A percentile compares a stretch with the other conserved stretches of the same genome.
Conservation (phyloP, 2,329 filamentous ascomycete species). For the Cladosporium sp. region DNA sequence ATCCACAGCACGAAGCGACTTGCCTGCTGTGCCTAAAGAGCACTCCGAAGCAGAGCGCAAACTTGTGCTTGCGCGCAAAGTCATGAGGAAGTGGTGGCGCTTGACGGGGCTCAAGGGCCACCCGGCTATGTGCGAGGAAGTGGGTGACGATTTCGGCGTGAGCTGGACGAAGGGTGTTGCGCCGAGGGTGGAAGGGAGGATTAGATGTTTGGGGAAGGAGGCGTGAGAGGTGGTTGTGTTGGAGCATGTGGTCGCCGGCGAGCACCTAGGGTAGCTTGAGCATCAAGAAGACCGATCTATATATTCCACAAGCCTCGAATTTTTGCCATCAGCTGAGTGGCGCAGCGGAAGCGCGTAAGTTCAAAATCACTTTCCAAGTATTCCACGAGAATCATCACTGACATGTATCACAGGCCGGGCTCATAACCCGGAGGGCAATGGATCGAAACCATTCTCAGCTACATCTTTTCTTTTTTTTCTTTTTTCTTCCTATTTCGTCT, state of each 20-base stretch:
- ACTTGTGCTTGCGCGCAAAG: slow-evolving; percentile 65
- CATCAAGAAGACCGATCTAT: background rate
- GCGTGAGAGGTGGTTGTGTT: background rate
- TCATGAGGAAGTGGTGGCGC: slow-evolving; percentile 71
- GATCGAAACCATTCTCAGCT: slow-evolving; percentile 12
- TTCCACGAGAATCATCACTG: background rate
- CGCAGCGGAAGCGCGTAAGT: slow-evolving; percentile 6
- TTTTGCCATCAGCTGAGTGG: background rate
- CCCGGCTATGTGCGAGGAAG: slow-evolving; percentile 52
- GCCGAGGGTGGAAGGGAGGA: slow-evolving; percentile 75
- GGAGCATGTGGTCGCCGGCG: background rate
- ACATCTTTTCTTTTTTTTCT: background rate
- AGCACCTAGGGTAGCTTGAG: background rate
- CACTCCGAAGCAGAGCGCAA: slow-evolving; percentile 47
- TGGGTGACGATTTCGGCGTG: slow-evolving; percentile 60
- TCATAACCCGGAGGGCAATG: slow-evolving; percentile 11
- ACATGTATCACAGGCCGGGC: background rate
- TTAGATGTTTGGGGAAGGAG: slow-evolving; percentile 39
- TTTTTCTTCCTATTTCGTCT: background rate
- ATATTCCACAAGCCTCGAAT: background rate
- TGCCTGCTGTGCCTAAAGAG: slow-evolving; percentile 48
- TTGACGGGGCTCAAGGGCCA: slow-evolving; percentile 61
- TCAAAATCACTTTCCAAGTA: background rate
- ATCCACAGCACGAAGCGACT: slow-evolving; percentile 38
- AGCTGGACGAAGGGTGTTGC: slow-evolving; percentile 81